Percentiles rank a stretch among this genome's conserved stretches.
Conservation (phyloP, 169 alveolate genomes). For the Plasmodium falciparum region DNA sequence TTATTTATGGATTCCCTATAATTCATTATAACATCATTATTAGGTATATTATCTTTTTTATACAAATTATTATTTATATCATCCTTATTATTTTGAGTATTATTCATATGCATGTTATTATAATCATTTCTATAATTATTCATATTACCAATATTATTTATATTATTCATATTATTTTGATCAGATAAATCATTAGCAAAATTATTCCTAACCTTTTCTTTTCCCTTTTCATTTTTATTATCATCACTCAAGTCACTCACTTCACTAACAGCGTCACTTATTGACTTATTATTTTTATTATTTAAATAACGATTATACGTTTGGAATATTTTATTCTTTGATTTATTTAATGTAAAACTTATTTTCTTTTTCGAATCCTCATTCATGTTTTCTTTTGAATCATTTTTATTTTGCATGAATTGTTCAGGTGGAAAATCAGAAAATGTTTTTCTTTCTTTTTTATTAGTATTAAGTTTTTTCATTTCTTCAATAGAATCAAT, state of each 20-base stretch:
- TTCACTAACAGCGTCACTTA: conserved; percentile 36
- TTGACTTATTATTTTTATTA: conserved; percentile 11
- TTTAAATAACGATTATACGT: conserved; percentile 7
- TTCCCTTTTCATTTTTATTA: conserved; percentile 1
- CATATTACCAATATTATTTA: conserved; percentile 1
- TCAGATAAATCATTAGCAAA: neutral
- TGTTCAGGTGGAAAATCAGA: conserved; percentile 6
- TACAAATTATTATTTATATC: neutral
- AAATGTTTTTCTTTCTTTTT: conserved; percentile 23
- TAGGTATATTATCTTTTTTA: neutral
- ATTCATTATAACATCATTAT: neutral
- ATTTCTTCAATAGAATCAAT: conserved; percentile 68
- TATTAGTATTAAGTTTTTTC: conserved; percentile 55
- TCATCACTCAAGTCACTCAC: conserved; percentile 27
- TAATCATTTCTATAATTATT: neutral
- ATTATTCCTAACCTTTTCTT: neutral
- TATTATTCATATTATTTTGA: neutral
- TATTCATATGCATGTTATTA: conserved; percentile 4
- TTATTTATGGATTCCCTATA: neutral
- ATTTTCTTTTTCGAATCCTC: conserved; percentile 51
- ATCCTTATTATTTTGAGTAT: neutral
- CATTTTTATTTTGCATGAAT: neutral
- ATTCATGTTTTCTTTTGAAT: conserved; percentile 5
- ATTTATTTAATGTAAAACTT: conserved; percentile 54
- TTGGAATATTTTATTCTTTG: conserved; percentile 61